phyloP scores from a whole-genome alignment of 495 filamentous ascomycete genomes.

The Lichenothelia convexa region DNA sequence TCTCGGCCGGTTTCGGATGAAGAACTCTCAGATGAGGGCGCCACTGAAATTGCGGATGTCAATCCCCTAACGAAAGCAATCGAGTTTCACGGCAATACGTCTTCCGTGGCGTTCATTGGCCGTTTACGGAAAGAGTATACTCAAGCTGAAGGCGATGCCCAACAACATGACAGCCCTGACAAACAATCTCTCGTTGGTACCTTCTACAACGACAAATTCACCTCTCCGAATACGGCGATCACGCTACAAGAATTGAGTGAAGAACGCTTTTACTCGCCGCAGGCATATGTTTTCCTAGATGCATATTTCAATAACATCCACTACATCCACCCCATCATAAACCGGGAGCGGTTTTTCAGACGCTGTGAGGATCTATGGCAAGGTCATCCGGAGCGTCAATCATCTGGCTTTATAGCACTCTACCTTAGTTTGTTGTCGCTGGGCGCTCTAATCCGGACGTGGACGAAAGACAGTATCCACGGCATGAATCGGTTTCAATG shows the following conservation, averaged over 20 bases:
- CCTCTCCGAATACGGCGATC: not conserved
- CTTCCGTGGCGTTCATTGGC: conserved; percentile 1
- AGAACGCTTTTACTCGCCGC: not conserved
- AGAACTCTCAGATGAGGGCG: not conserved
- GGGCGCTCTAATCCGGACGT: conserved; percentile 2
- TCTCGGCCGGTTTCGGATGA: not conserved
- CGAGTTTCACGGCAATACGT: conserved; percentile 1
- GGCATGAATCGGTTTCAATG: conserved; percentile 3
- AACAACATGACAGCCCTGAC: too few species aligned
- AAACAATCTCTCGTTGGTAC: not conserved
- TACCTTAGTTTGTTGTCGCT: conserved; percentile 2
- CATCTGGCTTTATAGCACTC: conserved; percentile 1
- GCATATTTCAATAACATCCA: conserved; percentile 1
- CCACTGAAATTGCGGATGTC: not conserved
- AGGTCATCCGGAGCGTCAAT: not conserved
- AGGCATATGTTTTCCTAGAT: conserved; percentile 1
- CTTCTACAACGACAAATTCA: conserved; percentile 3
- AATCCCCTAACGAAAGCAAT: not conserved
- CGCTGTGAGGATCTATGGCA: conserved; percentile 1
- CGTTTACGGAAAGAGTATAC: not conserved
- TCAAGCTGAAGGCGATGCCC: not conserved
- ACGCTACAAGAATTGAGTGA: not conserved
- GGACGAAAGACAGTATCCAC: conserved; percentile 1
- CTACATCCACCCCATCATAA: conserved; percentile 2
- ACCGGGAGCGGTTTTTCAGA: not conserved